Base-by-base conservation (phyloP, 768 basidiomycete genomes). In the Leucocoprinus sp. region DNA sequence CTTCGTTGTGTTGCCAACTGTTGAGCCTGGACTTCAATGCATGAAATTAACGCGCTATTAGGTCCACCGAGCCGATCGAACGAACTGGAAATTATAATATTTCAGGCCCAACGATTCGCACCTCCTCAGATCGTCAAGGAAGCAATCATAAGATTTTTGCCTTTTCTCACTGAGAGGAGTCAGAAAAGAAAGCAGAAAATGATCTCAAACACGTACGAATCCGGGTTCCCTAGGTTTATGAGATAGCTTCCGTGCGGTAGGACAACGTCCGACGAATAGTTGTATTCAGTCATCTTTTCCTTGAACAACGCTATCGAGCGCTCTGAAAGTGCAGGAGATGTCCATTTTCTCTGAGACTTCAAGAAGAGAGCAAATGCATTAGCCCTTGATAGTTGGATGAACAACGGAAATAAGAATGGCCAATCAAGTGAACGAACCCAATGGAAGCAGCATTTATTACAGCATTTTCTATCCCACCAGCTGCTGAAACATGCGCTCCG, bases 221-320 rank as follows among this genome's bases (percentile, higher is more conserved):
- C 84, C 0, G 84, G 82, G 59, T 91, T 91, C 33, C 80, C 90
- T 1, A 92, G 71, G 56, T 93, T 93, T 39, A 92, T 74, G 22
- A 93, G 72, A 58, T 92, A 93, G 52, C 79, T 89, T 22, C 87
- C 89, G 52, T 93, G 91, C 1, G 88, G 88, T 2, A 93, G 64
- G 1, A 92, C 69, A 49, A 83, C 64, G n/a, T 65, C 63, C 2
- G 73, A 62, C 0, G 72, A 64, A 57, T 91, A 91, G 1, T 75
- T 75, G 49, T 80, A 74, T 24, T 71, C 68, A 43, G 64, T 55
- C 75, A 89, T 70, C 19, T 78, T 69, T 26, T 64, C 60, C 56
- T 78, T 82, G 64, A 90, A 91, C 24, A 65, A 51, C 2, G 61
- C 45, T 7, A 89, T 69, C 0, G 72, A 78, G 9, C 69, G 60